A percentile compares a stretch with the other conserved stretches of the same genome.
Conservation (phyloP, 1,139 yeast species). For the Lodderomyces oxycetoniae region DNA sequence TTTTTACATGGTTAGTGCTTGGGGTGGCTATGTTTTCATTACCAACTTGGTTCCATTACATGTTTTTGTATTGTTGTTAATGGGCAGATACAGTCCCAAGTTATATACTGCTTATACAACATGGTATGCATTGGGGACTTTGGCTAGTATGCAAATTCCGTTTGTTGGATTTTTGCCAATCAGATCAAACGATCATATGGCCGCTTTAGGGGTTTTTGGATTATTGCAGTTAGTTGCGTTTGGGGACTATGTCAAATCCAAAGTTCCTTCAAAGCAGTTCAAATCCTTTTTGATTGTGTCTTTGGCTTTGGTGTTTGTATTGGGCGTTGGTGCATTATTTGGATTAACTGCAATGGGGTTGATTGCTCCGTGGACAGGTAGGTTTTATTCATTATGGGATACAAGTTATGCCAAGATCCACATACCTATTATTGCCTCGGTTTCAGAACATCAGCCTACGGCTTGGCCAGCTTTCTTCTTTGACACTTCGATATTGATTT, state of each 20-base stretch:
- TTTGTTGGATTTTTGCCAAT: constrained; percentile 97
- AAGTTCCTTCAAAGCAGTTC: constrained; percentile 72
- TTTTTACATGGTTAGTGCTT: constrained; percentile 99
- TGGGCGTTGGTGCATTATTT: constrained; percentile 70
- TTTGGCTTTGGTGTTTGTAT: constrained; percentile 46
- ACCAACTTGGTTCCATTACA: constrained; percentile 97
- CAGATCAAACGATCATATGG: constrained; percentile 97
- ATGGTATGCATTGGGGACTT: constrained; percentile 94
- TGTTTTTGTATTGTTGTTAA: constrained; percentile 79
- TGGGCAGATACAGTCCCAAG: constrained; percentile 89
- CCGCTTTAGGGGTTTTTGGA: constrained; percentile 96
- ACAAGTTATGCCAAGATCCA: constrained; percentile 96
- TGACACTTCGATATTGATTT: constrained; percentile 85
- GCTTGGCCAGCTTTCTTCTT: constrained; percentile 99
- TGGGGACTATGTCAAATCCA: constrained; percentile 75
- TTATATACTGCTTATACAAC: constrained; percentile 90
- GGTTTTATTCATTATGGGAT: constrained; percentile 98
- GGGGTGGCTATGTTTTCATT: constrained; percentile 99
- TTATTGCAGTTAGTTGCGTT: constrained; percentile 85
- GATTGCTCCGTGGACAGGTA: constrained; percentile 99
- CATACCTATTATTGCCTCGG: constrained; percentile 98
- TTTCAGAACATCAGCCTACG: constrained; percentile 98
- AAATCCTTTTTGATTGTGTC: constrained; percentile 64
- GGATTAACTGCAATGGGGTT: constrained; percentile 84
- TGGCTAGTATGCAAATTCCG: constrained; percentile 98